Evolutionary conservation across 1,284 basidiomycete genomes (phyloP), one percentile per base, ranked within the genome.

Genomic region (Stereum hirsutum): DNA sequence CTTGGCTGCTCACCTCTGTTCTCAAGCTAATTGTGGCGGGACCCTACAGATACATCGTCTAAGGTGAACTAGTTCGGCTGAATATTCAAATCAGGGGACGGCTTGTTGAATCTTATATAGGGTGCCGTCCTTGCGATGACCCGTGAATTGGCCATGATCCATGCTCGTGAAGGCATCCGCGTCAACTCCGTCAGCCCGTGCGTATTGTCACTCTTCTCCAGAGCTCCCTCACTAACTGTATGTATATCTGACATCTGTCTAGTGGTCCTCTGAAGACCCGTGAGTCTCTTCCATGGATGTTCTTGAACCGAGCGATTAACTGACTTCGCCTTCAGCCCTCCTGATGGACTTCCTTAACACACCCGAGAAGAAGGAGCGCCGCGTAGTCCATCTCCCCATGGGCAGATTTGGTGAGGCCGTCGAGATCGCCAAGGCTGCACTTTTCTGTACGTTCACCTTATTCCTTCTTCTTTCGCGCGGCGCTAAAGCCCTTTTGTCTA

Each of bases 331-430:
- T 30, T 40, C 39, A 87, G 89, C 93, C 28, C 77, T 98, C 26
- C 73, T 99, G 25, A 99, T 99, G 94, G 86, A 98, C 63, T 98
- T 94, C 74, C 76, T 99, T 56, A 81, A 97, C 66, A 97, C 95
- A n/a, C 74, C 85, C 34, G 94, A 99, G 72, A 98, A 97, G 70
- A 80, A 87, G 50, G 81, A 96, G 49, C 81, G 94, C 38, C 76
- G 95, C 41, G 61, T 97, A 58, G 80, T 91, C 21, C 94, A 98
- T 60, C 75, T 95, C 24, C 95, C 95, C 2, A 91, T 97, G 88
- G 95, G 95, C 46, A 77, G 94, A 46, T 98, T 98, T 61, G 94
- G 94, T 42, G 92, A 97, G 68, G 94, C 94, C 0, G 74, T 97
- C 52, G 94, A 98, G 63, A 76, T 95, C 54, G 94, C 95, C 21